A percentile compares a stretch with the other conserved stretches of the same genome.
phyloP scores from a whole-genome alignment of 257 asterid species.

The Rehmannia glutinosa region DNA sequence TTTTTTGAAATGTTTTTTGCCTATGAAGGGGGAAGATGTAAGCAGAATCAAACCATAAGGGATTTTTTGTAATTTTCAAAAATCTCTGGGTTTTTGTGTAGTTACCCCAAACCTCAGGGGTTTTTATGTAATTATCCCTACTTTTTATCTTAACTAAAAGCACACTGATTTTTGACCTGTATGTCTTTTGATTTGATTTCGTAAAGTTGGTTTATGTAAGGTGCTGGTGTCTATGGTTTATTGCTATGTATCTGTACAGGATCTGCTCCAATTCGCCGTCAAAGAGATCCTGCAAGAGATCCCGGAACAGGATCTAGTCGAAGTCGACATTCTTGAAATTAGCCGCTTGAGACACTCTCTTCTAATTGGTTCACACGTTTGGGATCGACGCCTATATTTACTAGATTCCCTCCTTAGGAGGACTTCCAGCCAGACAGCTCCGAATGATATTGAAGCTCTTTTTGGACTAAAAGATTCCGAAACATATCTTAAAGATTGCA shows the following conservation, averaged over 20 bases:
- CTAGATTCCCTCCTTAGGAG: conserved; percentile 54
- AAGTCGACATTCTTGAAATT: conserved; percentile 69
- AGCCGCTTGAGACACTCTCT: conserved; percentile 76
- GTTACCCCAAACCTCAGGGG: too few relatives aligned
- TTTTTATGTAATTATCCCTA: too few relatives aligned
- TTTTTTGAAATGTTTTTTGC: too few relatives aligned
- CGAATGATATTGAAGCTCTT: conserved; percentile 25
- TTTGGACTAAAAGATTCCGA: conserved; percentile 33
- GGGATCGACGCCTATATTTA: conserved; percentile 64
- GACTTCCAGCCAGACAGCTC: conserved; percentile 37
- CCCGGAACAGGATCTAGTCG: conserved; percentile 23
- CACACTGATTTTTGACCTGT: too few relatives aligned
- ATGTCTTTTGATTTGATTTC: too few relatives aligned
- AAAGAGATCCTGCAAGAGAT: conserved; percentile 15
- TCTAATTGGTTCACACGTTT: conserved; percentile 51
- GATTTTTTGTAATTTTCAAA: too few relatives aligned
- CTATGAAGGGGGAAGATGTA: too few relatives aligned
- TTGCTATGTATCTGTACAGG: conserved; percentile 33
- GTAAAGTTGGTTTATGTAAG: background rate
- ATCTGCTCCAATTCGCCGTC: conserved; percentile 42
- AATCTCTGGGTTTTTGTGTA: too few relatives aligned
- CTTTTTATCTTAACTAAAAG: too few relatives aligned
- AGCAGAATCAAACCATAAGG: too few relatives aligned
- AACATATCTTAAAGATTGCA: conserved; percentile 19
- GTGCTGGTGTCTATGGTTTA: background rate